Conservation (phyloP, 345 rosid species). For the Gossypium ekmanianum region DNA sequence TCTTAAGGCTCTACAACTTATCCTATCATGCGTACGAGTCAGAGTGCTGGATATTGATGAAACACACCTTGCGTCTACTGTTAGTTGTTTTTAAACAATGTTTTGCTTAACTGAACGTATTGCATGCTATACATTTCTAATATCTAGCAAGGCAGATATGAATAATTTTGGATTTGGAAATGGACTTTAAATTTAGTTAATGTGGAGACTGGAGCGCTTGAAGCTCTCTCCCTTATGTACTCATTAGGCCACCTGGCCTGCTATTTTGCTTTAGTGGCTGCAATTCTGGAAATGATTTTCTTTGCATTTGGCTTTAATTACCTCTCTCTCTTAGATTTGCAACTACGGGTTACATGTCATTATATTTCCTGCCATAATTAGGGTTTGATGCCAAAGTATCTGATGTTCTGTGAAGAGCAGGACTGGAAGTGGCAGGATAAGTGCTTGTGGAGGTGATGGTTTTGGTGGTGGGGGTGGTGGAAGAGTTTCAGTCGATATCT, state of each 20-base stretch:
- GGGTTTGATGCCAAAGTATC: slow-evolving; percentile 16
- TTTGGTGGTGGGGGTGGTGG: slow-evolving; percentile 99
- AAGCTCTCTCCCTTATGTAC: neutral
- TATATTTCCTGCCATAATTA: neutral
- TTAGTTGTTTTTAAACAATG: neutral
- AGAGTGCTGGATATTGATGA: slow-evolving; percentile 7
- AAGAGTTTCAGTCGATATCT: slow-evolving; percentile 86
- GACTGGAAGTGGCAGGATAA: slow-evolving; percentile 88
- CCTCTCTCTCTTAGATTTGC: neutral
- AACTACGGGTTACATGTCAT: neutral
- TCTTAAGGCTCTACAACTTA: neutral
- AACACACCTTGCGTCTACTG: neutral
- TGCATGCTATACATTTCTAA: neutral
- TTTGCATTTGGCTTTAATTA: neutral
- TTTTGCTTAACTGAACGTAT: neutral
- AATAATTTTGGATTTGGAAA: neutral
- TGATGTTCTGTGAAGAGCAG: slow-evolving; percentile 58
- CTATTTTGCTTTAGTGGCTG: neutral
- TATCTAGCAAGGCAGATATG: neutral
- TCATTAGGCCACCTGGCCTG: neutral
- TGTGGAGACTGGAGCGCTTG: neutral
- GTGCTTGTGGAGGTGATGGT: slow-evolving; percentile 97
- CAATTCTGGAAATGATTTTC: slow-evolving; percentile 2
- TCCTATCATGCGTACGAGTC: neutral
- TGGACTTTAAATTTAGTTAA: neutral